phyloP scores from a whole-genome alignment of 768 basidiomycete genomes.

The Neoboletus subvelutipes region DNA sequence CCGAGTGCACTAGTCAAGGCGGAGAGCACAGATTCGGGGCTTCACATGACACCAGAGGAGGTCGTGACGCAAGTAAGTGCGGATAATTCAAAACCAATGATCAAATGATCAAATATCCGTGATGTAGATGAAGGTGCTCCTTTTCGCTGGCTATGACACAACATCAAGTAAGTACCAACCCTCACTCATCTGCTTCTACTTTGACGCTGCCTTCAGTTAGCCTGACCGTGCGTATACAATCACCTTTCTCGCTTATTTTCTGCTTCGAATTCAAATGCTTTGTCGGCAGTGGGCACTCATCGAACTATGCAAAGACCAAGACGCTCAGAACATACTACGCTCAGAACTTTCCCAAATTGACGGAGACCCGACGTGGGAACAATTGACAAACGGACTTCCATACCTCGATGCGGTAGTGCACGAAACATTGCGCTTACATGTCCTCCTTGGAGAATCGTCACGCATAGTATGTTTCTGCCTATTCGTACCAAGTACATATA shows the following conservation, averaged over 20 bases:
- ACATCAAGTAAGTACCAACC: constrained; percentile 33
- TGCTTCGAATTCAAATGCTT: background rate
- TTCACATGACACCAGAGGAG: constrained; percentile 41
- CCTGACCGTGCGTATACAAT: constrained; percentile 18
- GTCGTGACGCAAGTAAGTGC: constrained; percentile 34
- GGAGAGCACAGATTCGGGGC: constrained; percentile 29
- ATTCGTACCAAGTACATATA: background rate
- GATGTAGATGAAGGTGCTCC: constrained; percentile 36
- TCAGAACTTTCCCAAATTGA: constrained; percentile 45
- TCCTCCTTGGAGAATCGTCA: constrained; percentile 30
- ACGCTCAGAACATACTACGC: constrained; percentile 47
- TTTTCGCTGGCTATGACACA: constrained; percentile 44
- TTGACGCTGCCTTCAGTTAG: constrained; percentile 17
- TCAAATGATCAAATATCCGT: background rate
- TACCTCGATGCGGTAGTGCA: constrained; percentile 54
- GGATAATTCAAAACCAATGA: background rate
- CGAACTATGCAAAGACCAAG: constrained; percentile 46
- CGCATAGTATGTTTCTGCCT: constrained; percentile 7
- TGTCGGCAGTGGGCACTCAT: constrained; percentile 48
- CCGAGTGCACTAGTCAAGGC: constrained; percentile 35
- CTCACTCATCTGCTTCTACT: background rate
- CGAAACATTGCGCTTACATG: constrained; percentile 46
- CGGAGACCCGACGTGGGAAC: constrained; percentile 54
- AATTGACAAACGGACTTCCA: constrained; percentile 47
- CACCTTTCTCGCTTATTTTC: background rate